Percentiles rank a stretch among this genome's conserved stretches.
Evolutionary conservation across 2,329 filamentous ascomycete genomes (phyloP).

Genomic region (Epichloe sylvatica): DNA sequence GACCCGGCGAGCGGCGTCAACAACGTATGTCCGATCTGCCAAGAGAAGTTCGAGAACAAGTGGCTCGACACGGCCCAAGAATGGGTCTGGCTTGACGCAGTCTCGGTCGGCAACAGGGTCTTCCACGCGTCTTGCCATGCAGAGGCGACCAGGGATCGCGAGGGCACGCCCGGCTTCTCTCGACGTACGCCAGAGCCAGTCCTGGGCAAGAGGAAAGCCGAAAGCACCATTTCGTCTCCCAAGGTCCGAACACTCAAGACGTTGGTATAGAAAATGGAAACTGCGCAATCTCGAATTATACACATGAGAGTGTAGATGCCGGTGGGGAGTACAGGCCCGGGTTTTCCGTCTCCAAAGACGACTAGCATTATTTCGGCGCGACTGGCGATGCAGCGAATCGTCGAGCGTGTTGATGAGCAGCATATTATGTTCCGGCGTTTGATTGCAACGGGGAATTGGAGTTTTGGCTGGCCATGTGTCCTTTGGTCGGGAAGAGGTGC

Average conservation of each 20-base stretch:
- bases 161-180: slow-evolving; percentile 26
- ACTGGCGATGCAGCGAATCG: neutral
- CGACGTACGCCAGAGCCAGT: slow-evolving; percentile 49
- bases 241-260: slow-evolving; percentile 24
- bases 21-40: slow-evolving; percentile 80
- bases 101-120: slow-evolving; percentile 61
- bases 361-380: neutral
- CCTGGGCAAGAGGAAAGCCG: slow-evolving; percentile 62
- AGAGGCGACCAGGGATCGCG: slow-evolving; percentile 59
- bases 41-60: slow-evolving; percentile 83
- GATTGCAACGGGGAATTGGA: neutral
- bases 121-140: slow-evolving; percentile 85
- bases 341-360: neutral
- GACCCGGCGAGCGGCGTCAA: slow-evolving; percentile 62
- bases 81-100: slow-evolving; percentile 90
- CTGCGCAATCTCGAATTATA: neutral
- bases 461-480: neutral
- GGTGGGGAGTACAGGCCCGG: neutral
- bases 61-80: slow-evolving; percentile 91
- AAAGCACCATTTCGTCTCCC: slow-evolving; percentile 34
- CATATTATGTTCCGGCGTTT: slow-evolving; percentile 3
- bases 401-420: neutral
- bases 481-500: neutral
- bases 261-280: slow-evolving; percentile 12
- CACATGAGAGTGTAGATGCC: neutral